Evolutionary conservation across 2,329 filamentous ascomycete genomes (phyloP).

Genomic region (Fusarium azukiicola): DNA sequence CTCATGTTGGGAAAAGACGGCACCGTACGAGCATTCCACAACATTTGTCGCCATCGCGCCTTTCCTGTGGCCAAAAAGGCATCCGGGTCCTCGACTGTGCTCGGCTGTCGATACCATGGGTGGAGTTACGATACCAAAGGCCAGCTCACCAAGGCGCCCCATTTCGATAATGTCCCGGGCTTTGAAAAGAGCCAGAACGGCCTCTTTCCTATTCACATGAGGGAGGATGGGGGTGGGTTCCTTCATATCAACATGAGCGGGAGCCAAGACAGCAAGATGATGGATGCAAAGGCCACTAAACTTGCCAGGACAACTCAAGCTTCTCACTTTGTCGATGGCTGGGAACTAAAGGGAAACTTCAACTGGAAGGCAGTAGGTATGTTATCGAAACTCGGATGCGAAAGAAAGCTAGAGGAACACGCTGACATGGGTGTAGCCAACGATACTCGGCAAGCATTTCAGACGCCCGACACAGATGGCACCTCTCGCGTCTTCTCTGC

Average conservation of each 20-base stretch:
- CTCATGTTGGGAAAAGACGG: constrained; percentile 58
- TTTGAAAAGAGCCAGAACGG: constrained; percentile 10
- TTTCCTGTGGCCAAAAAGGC: constrained; percentile 64
- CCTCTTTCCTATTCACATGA: background rate
- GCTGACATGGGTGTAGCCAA: background rate
- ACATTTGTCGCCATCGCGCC: constrained; percentile 68
- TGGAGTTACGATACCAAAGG: constrained; percentile 69
- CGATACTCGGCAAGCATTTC: background rate
- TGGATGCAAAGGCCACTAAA: background rate
- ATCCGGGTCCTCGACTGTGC: constrained; percentile 61
- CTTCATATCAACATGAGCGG: constrained; percentile 7
- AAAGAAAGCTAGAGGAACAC: background rate
- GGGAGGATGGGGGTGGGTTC: background rate
- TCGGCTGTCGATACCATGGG: constrained; percentile 69
- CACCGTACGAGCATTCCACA: constrained; percentile 62
- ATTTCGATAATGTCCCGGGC: constrained; percentile 45
- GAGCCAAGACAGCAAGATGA: background rate
- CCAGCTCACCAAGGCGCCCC: constrained; percentile 66
- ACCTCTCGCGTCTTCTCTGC: background rate
- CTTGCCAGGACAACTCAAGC: background rate
- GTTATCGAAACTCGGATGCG: background rate
- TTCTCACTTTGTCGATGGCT: background rate
- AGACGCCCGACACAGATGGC: background rate
- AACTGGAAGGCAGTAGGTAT: constrained; percentile 8
- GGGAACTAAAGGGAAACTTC: background rate